A percentile compares a stretch with the other conserved stretches of the same genome.
Conservation (phyloP, 2,329 filamentous ascomycete species). For the Reticulascus tulasneorum region DNA sequence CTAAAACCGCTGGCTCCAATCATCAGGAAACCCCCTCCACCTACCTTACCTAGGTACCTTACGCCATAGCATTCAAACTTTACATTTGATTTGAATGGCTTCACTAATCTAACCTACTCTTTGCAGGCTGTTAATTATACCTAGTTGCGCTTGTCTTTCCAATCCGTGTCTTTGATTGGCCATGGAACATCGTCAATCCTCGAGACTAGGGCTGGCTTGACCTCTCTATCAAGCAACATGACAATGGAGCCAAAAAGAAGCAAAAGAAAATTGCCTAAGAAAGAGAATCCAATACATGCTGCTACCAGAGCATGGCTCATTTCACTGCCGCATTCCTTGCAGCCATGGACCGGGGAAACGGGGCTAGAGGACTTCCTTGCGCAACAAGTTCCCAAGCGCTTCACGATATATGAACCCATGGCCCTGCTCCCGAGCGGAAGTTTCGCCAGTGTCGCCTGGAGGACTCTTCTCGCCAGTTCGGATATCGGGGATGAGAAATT, state of each 20-base stretch:
- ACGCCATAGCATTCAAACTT: too few relatives aligned
- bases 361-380: conserved; percentile 27
- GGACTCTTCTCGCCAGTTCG: conserved; percentile 23
- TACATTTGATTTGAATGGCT: neutral
- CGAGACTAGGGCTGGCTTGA: too few relatives aligned
- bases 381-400: conserved; percentile 49
- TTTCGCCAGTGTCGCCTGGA: conserved; percentile 43
- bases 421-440: conserved; percentile 56
- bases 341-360: conserved; percentile 5
- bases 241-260: too few relatives aligned
- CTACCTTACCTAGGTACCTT: too few relatives aligned
- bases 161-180: too few relatives aligned
- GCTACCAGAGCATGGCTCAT: conserved; percentile 32
- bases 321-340: conserved; percentile 15
- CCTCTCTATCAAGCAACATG: too few relatives aligned
- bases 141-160: too few relatives aligned
- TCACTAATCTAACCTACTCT: neutral
- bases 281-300: conserved; percentile 29
- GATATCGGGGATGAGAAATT: conserved; percentile 18
- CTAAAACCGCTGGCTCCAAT: too few relatives aligned
- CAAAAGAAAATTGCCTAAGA: conserved; percentile 16
- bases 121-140: too few relatives aligned
- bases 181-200: too few relatives aligned
- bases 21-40: too few relatives aligned
- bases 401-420: conserved; percentile 59